Evolutionary conservation across 1,284 basidiomycete genomes (phyloP).

Genomic region (Papiliotrema fonsecae): DNA sequence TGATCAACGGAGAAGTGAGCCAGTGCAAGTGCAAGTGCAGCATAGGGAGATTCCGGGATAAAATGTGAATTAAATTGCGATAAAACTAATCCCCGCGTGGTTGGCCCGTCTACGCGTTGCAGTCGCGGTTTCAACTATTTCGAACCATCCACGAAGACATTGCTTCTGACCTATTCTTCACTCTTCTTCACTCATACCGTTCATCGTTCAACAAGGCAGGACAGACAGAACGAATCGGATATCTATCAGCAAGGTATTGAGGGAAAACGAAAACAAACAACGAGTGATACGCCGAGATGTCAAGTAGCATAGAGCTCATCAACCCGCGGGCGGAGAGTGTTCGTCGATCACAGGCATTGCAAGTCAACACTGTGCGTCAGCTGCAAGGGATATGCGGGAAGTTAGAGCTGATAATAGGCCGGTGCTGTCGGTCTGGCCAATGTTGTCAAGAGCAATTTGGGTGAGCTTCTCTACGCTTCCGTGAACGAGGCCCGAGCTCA

Average conservation of each 20-base stretch:
- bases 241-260: neutral
- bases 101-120: too few species aligned
- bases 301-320: slow-evolving; percentile 78
- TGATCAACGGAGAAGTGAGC: too few species aligned
- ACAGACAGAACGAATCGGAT: neutral
- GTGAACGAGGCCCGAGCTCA: slow-evolving; percentile 7
- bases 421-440: slow-evolving; percentile 96
- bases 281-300: neutral
- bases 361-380: slow-evolving; percentile 61
- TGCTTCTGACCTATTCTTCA: neutral
- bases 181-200: neutral
- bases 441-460: slow-evolving; percentile 95
- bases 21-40: too few species aligned
- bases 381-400: neutral
- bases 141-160: too few species aligned
- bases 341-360: slow-evolving; percentile 82
- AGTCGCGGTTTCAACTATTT: too few species aligned
- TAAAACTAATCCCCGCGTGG: slow-evolving; percentile 1
- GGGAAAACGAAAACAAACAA: neutral
- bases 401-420: slow-evolving; percentile 21
- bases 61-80: neutral
- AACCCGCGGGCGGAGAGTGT: slow-evolving; percentile 96
- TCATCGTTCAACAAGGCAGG: too few species aligned
- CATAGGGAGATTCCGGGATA: neutral
- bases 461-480: slow-evolving; percentile 44